These are phyloP conservation scores for Paralagenidium karlingii DNA, from an alignment of 352 stramenopile species.

Conservation along the genomic window DNA sequence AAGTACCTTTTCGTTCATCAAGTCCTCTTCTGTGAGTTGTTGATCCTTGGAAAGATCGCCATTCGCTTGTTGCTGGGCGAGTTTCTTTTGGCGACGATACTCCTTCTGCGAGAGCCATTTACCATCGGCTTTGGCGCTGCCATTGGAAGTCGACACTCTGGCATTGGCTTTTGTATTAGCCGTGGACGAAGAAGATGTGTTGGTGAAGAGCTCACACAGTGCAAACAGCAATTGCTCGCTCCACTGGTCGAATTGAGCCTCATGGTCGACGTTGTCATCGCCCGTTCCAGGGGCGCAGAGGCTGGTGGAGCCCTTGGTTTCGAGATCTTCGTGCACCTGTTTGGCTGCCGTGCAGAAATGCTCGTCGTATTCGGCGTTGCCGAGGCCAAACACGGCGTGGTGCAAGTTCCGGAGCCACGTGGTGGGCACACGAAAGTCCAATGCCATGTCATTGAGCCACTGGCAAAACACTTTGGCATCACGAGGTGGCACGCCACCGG, in stretches of 20 bases:
- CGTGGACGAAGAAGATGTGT: conserved; percentile 30
- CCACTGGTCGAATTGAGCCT: conserved; percentile 71
- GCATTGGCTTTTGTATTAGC: conserved; percentile 6
- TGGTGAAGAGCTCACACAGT: conserved; percentile 75
- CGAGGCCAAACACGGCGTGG: conserved; percentile 78
- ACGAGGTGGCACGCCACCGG: conserved; percentile 55
- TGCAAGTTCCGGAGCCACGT: conserved; percentile 51
- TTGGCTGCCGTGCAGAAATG: conserved; percentile 74
- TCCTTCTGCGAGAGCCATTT: conserved; percentile 73
- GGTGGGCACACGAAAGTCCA: conserved; percentile 84
- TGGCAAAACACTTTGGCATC: conserved; percentile 67
- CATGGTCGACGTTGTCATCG: conserved; percentile 79
- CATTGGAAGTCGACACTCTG: conserved; percentile 7
- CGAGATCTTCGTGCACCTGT: conserved; percentile 46
- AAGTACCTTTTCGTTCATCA: conserved; percentile 78
- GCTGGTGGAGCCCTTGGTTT: conserved; percentile 38
- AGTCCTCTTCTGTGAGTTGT: conserved; percentile 70
- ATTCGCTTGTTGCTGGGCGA: conserved; percentile 41
- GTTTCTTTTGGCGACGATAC: conserved; percentile 72
- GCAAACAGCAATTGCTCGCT: conserved; percentile 61
- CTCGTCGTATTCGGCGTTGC: conserved; percentile 83
- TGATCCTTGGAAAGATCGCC: conserved; percentile 33
- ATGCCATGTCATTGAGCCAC: conserved; percentile 81
- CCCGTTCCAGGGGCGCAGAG: conserved; percentile 51
- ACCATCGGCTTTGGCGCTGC: neutral